Evolutionary conservation across 306 rosid species (phyloP), one percentile per base, ranked within the genome.

Genomic region (Prunus campanulata): DNA sequence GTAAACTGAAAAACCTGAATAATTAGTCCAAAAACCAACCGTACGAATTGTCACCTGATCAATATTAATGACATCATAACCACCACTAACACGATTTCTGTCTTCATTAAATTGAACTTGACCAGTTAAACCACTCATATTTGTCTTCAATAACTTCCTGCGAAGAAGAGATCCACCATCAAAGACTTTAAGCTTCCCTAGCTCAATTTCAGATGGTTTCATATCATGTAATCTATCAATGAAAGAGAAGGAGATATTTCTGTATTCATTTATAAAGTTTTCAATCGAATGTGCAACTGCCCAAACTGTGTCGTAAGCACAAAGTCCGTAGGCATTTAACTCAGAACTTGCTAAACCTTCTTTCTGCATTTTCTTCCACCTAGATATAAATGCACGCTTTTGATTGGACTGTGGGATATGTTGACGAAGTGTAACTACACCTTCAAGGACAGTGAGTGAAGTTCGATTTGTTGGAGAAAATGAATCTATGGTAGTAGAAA

Each of bases 281-380:
- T 84, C 96, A 42, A 95, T 82, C 15, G 97, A 77, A 71, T 11
- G 82, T 27, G 99, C 97, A 73, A 89, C 90, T 49, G 87, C 66
- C 96, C 95, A 91, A 64, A 95, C 83, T 60, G 99, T 82, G 74
- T 95, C 99, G 35, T 95, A 95, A 74, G 99, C 96, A 71, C 68
- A 81, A 64, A 89, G 88, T 65, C 97, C 97, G 79, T 90, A 92
- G 20, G 85, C 56, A 66, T 87, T 92, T 81, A 87, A 71, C 65
- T 85, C 85, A 29, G 86, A 74, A 65, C 81, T 78, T 76, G 77
- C 79, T 70, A 68, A 52, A 74, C 87, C 90, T 52, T 78, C 74
- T 35, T 81, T 83, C 74, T 71, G 84, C 89, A 81, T 56, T 74
- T 85, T 82, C 29, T 12, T 80, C 97, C 96, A 95, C 77, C 76